Evolutionary conservation across 768 basidiomycete species (phyloP), one percentile per base, ranked within the genome.

Genomic region (Vararia minispora): DNA sequence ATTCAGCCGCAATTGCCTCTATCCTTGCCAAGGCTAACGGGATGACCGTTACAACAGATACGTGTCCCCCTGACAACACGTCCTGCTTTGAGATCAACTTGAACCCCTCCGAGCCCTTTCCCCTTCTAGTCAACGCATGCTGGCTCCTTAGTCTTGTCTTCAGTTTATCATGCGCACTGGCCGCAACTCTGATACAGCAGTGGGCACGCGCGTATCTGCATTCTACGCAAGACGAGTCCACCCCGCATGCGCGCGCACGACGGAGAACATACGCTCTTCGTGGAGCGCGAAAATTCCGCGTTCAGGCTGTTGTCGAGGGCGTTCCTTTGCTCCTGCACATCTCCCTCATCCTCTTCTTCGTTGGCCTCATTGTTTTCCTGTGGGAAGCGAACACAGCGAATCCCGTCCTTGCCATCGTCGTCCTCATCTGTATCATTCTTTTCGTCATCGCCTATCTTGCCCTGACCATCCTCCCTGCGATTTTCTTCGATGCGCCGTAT

Each of bases 331-430:
- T 72, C 13, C 59, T 74, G 14, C 71, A 73, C 41, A 49, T 66
- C 5, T 67, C 70, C 1, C 57, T 72, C n/a, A 59, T 71, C 18
- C 56, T 72, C 6, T 73, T 74, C 52, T 64, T 76, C 49, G 60
- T 64, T 22, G 66, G 68, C 23, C 57, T 75, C 17, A 50, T 69
- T 23, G 59, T 61, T 14, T 67, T 71, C 45, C 52, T 71, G 21
- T 48, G n/a, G n/a, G n/a, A n/a, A n/a, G n/a, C n/a, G n/a, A n/a
- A n/a, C n/a, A n/a, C n/a, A n/a, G n/a, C n/a, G n/a, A n/a, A n/a
- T n/a, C n/a, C n/a, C n/a, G n/a, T n/a, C n/a, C n/a, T n/a, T n/a
- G n/a, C n/a, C n/a, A n/a, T n/a, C n/a, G n/a, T n/a, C n/a, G n/a
- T n/a, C n/a, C n/a, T n/a, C n/a, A n/a, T n/a, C n/a, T n/a, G n/a